Evolutionary conservation across 2,329 filamentous ascomycete genomes (phyloP).

Genomic region (Sporothrix inflata): DNA sequence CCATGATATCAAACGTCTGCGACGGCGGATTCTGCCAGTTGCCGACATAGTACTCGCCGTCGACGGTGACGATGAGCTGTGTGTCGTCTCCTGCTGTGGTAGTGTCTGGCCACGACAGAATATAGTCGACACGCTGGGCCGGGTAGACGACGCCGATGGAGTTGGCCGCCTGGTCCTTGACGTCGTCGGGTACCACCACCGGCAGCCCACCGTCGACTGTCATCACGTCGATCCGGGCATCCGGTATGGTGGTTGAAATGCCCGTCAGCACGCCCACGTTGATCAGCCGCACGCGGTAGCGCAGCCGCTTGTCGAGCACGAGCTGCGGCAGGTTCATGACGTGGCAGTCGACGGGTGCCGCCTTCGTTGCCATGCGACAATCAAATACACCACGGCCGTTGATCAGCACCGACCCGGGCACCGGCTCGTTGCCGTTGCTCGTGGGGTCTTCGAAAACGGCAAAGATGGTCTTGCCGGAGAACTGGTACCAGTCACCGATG

Average conservation of each 20-base stretch:
- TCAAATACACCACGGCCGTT: slow-evolving; percentile 51
- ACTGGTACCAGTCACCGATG: slow-evolving; percentile 65
- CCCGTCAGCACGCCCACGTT: slow-evolving; percentile 37
- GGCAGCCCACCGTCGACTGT: slow-evolving; percentile 36
- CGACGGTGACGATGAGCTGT: slow-evolving; percentile 32
- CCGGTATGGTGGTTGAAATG: slow-evolving; percentile 33
- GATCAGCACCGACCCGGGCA: slow-evolving; percentile 52
- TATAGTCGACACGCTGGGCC: slow-evolving; percentile 35
- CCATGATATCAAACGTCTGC: slow-evolving; percentile 11
- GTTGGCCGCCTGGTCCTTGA: slow-evolving; percentile 19
- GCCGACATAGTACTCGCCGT: slow-evolving; percentile 35
- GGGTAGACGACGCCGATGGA: slow-evolving; percentile 35
- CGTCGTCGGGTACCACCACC: slow-evolving; percentile 20
- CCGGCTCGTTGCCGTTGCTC: slow-evolving; percentile 41
- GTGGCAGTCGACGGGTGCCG: slow-evolving; percentile 50
- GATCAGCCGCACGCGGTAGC: slow-evolving; percentile 36
- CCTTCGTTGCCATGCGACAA: slow-evolving; percentile 50
- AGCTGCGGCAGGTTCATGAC: slow-evolving; percentile 33
- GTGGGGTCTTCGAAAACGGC: slow-evolving; percentile 27
- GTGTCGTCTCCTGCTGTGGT: background rate
- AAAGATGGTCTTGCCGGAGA: slow-evolving; percentile 16
- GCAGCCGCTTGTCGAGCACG: slow-evolving; percentile 32
- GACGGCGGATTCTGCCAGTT: slow-evolving; percentile 20
- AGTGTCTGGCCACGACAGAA: slow-evolving; percentile 33
- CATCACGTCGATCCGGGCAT: slow-evolving; percentile 32